A percentile compares a stretch with the other conserved stretches of the same genome.
Evolutionary conservation across 495 filamentous ascomycete species (phyloP).

Genomic region (Penicillium macrosclerotiorum): DNA sequence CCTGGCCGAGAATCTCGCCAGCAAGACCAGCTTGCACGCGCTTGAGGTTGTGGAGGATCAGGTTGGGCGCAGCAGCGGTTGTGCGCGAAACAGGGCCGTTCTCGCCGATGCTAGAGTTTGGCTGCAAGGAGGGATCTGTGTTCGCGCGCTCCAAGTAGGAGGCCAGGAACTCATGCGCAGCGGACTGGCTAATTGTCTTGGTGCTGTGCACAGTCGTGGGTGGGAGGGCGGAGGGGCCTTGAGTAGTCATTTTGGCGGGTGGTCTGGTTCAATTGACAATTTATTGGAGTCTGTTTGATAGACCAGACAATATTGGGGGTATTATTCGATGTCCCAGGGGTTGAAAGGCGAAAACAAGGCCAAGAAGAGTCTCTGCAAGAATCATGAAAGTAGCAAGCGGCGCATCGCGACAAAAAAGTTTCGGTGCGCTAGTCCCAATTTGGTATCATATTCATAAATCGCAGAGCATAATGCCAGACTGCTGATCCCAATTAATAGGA

Average conservation of each 20-base stretch:
- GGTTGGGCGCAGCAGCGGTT: constrained; percentile 51
- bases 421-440: constrained; percentile 28
- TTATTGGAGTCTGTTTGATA: too few relatives aligned
- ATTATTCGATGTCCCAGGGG: not conserved
- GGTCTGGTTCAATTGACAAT: constrained; percentile 3
- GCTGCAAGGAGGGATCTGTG: constrained; percentile 62
- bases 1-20: constrained; percentile 54
- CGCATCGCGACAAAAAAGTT: constrained; percentile 28
- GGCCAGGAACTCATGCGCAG: constrained; percentile 55
- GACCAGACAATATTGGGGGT: not conserved
- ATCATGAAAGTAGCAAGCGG: constrained; percentile 7
- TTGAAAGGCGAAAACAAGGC: not conserved
- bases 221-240: constrained; percentile 45
- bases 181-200: constrained; percentile 45
- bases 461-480: not conserved
- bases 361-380: constrained; percentile 5
- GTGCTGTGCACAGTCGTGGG: constrained; percentile 45
- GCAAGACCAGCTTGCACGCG: constrained; percentile 63
- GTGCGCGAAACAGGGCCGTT: constrained; percentile 55
- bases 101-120: constrained; percentile 61
- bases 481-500: not conserved
- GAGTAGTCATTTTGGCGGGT: constrained; percentile 35
- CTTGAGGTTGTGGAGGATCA: constrained; percentile 63
- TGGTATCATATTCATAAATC: constrained; percentile 11
- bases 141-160: constrained; percentile 55